phyloP scores from a whole-genome alignment of 2,329 filamentous ascomycete genomes.

The Talaromyces islandicus region DNA sequence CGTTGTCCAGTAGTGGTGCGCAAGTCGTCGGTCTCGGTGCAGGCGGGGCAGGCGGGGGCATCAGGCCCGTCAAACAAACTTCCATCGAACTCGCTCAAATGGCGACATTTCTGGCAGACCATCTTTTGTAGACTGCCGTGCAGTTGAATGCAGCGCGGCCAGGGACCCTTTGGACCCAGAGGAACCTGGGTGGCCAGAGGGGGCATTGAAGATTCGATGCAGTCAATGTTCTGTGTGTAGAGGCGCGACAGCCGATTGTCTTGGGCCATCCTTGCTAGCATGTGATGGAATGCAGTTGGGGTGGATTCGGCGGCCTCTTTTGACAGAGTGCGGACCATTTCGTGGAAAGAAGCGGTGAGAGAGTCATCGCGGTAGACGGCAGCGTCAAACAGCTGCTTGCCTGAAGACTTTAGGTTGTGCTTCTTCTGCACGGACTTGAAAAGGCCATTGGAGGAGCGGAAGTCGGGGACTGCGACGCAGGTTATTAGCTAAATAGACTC shows the following conservation, averaged over 20 bases:
- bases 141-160: slow-evolving; percentile 88
- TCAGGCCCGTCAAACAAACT: slow-evolving; percentile 77
- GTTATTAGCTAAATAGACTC: slow-evolving; percentile 5
- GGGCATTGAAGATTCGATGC: slow-evolving; percentile 77
- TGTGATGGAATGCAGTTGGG: slow-evolving; percentile 86
- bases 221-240: slow-evolving; percentile 96
- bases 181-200: slow-evolving; percentile 78
- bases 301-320: slow-evolving; percentile 68
- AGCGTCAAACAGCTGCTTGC: slow-evolving; percentile 93
- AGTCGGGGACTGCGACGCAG: slow-evolving; percentile 70
- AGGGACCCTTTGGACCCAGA: slow-evolving; percentile 76
- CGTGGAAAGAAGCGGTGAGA: slow-evolving; percentile 85
- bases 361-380: slow-evolving; percentile 92
- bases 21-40: slow-evolving; percentile 67
- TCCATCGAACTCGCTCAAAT: slow-evolving; percentile 69
- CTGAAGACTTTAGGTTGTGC: slow-evolving; percentile 86
- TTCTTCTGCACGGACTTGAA: slow-evolving; percentile 80
- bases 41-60: slow-evolving; percentile 71
- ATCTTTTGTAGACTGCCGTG: slow-evolving; percentile 93
- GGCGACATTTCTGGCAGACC: slow-evolving; percentile 89
- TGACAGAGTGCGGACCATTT: slow-evolving; percentile 88
- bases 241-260: slow-evolving; percentile 83
- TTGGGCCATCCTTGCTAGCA: slow-evolving; percentile 81
- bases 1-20: slow-evolving; percentile 77
- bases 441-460: slow-evolving; percentile 82